Percentiles rank a stretch among this genome's conserved stretches.
Evolutionary conservation across 2,329 filamentous ascomycete species (phyloP).

Genomic region (Penicillium sp.): DNA sequence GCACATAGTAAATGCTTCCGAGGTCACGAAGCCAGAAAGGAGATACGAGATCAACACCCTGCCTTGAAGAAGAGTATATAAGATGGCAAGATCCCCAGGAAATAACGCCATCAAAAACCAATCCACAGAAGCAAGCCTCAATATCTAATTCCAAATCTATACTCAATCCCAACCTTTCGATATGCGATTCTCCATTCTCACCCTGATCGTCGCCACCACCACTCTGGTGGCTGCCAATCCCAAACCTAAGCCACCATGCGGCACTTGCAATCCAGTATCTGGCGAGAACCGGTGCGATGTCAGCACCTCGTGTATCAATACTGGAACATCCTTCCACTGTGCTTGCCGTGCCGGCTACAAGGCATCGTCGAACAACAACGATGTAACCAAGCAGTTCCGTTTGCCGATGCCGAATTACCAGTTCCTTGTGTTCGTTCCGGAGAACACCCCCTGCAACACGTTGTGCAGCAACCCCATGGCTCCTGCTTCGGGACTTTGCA

Average conservation of each 20-base stretch:
- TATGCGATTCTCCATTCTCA: constrained; percentile 32
- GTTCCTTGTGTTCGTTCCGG: constrained; percentile 42
- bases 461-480: constrained; percentile 38
- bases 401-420: constrained; percentile 41
- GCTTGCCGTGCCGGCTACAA: constrained; percentile 47
- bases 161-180: constrained; percentile 20
- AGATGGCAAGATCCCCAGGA: constrained; percentile 1
- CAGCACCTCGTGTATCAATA: constrained; percentile 49
- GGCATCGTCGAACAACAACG: constrained; percentile 32
- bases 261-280: constrained; percentile 43
- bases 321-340: constrained; percentile 43
- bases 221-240: constrained; percentile 24
- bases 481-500: constrained; percentile 34
- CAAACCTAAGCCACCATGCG: constrained; percentile 27
- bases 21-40: background rate
- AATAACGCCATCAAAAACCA: constrained; percentile 4
- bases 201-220: constrained; percentile 29
- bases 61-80: background rate
- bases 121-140: background rate
- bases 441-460: constrained; percentile 38
- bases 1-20: background rate
- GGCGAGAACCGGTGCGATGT: constrained; percentile 45
- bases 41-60: background rate
- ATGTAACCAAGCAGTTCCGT: constrained; percentile 40
- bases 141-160: background rate